These are phyloP conservation scores for Colletotrichum somersetense DNA, from an alignment of 2,329 filamentous ascomycete species.

Conservation along the genomic window DNA sequence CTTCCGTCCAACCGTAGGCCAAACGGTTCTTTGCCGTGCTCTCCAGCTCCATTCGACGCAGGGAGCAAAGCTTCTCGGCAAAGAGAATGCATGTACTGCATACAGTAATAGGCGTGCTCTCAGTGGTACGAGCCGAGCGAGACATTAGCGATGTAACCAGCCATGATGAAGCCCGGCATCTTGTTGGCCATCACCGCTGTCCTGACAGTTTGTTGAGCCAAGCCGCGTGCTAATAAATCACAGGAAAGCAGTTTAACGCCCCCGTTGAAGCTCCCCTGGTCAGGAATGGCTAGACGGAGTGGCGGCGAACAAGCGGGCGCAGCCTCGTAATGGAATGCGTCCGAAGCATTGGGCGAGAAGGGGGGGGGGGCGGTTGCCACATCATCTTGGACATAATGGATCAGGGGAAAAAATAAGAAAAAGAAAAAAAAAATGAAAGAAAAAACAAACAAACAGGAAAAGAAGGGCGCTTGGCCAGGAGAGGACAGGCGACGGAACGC, in stretches of 20 bases:
- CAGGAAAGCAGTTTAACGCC: background rate
- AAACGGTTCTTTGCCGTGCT: background rate
- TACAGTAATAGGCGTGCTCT: background rate
- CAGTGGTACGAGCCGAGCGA: background rate
- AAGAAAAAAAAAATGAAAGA: background rate
- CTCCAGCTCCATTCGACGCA: background rate
- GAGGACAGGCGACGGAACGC: background rate
- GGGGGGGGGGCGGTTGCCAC: background rate
- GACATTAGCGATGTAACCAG: background rate
- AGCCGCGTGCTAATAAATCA: background rate
- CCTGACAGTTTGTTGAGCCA: background rate
- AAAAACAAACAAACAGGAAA: background rate
- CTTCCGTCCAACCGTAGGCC: background rate
- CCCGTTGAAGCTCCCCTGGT: background rate
- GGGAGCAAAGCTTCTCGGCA: background rate
- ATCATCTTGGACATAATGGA: conserved; percentile 10
- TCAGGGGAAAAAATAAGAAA: background rate
- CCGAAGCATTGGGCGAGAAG: conserved; percentile 12
- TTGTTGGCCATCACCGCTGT: background rate
- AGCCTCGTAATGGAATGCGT: conserved; percentile 13
- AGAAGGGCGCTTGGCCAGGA: background rate
- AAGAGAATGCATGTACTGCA: background rate
- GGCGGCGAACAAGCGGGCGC: conserved; percentile 7
- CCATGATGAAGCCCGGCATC: background rate
- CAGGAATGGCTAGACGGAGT: conserved; percentile 9